Percentiles rank a stretch among this genome's conserved stretches.
Evolutionary conservation across 345 rosid genomes (phyloP).

Genomic region (Raphanus sativus): DNA sequence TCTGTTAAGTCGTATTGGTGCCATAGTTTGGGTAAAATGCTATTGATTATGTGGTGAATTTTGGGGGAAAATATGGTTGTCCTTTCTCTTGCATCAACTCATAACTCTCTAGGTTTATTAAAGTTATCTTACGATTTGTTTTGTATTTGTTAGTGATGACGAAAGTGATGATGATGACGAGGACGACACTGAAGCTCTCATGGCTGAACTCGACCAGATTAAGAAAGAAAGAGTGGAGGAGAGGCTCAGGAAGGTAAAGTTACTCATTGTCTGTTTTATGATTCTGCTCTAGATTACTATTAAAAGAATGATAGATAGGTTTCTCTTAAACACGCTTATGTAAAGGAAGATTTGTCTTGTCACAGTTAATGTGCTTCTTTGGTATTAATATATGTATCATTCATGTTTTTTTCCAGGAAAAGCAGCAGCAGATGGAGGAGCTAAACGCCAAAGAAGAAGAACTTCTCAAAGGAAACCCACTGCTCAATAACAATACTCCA

Average conservation of each 20-base stretch:
- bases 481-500: constrained; percentile 69
- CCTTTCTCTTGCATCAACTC: not conserved
- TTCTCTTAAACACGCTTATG: not conserved
- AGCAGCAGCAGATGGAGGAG: constrained; percentile 70
- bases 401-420: constrained; percentile 52
- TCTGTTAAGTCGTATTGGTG: constrained; percentile 1
- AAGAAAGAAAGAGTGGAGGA: constrained; percentile 96
- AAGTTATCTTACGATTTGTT: not conserved
- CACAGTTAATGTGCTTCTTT: not conserved
- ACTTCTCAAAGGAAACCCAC: constrained; percentile 89
- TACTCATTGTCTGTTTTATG: not conserved
- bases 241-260: constrained; percentile 68
- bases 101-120: not conserved
- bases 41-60: not conserved
- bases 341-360: not conserved
- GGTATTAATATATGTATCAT: not conserved
- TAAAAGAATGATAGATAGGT: not conserved
- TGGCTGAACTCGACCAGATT: constrained; percentile 95
- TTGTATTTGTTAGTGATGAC: constrained; percentile 44
- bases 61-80: not conserved
- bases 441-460: constrained; percentile 84
- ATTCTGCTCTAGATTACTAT: constrained; percentile 19
- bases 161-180: constrained; percentile 65
- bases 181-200: constrained; percentile 83
- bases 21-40: not conserved